Conservation (phyloP, 179 eudicot genomes). For the Patellifolia procumbens region DNA sequence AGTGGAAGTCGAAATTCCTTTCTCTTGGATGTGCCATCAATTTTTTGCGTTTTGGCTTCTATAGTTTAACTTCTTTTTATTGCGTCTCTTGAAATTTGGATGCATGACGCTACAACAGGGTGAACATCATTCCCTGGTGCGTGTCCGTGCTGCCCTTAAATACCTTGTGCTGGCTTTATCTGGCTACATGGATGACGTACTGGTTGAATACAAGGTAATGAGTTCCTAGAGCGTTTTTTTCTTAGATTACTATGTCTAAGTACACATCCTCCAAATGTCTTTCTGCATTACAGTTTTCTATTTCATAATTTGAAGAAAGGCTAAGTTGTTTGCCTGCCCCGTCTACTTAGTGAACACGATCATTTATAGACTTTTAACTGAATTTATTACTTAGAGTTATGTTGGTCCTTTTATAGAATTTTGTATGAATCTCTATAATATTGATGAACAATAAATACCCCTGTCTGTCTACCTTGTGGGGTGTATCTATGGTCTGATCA, state of each 20-base stretch:
- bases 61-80: not conserved
- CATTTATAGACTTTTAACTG: not conserved
- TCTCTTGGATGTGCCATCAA: not conserved
- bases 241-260: not conserved
- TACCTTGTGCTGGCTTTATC: slow-evolving; percentile 71
- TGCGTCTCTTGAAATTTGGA: slow-evolving; percentile 20
- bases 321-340: slow-evolving; percentile 1
- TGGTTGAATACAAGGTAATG: slow-evolving; percentile 71
- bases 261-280: slow-evolving; percentile 5
- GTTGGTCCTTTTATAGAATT: not conserved
- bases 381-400: not conserved
- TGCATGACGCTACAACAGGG: slow-evolving; percentile 40
- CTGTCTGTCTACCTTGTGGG: not conserved
- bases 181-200: slow-evolving; percentile 75
- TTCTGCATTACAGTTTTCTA: not conserved
- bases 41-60: not conserved
- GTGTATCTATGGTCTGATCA: not conserved
- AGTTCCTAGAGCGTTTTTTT: not conserved
- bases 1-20: not conserved
- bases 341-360: not conserved
- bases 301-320: slow-evolving; percentile 5
- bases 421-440: not conserved
- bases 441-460: not conserved
- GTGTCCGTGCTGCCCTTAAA: slow-evolving; percentile 78
- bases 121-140: slow-evolving; percentile 44